Conservation (phyloP, 139 green algal species). For the Micractinium conductrix region DNA sequence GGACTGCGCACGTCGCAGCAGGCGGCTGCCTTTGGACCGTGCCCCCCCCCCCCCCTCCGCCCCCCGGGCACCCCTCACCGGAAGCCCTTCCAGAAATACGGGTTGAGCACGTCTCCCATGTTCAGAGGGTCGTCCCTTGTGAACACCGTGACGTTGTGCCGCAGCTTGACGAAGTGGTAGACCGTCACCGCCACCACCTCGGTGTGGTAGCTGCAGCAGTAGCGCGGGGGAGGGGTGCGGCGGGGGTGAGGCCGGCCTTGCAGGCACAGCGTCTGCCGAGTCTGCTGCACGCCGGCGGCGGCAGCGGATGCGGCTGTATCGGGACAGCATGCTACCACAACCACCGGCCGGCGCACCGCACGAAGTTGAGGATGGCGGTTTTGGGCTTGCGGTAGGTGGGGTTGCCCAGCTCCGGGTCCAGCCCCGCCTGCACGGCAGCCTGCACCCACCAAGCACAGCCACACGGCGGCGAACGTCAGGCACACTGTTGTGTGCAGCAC, state of each 20-base stretch:
- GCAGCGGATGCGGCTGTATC: too few relatives aligned
- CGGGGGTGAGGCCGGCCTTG: too few relatives aligned
- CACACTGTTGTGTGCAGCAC: background rate
- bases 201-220: slow-evolving; percentile 16
- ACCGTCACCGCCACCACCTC: slow-evolving; percentile 32
- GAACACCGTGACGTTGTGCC: slow-evolving; percentile 47
- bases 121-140: slow-evolving; percentile 19
- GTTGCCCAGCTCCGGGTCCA: slow-evolving; percentile 34
- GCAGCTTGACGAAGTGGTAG: slow-evolving; percentile 48
- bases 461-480: too few relatives aligned
- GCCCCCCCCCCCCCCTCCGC: too few relatives aligned
- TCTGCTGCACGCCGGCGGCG: too few relatives aligned
- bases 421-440: background rate
- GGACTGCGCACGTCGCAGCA: background rate
- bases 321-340: too few relatives aligned
- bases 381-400: slow-evolving; percentile 27
- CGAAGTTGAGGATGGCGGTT: slow-evolving; percentile 48
- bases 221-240: too few relatives aligned
- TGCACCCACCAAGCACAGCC: too few relatives aligned
- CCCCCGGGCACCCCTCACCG: background rate
- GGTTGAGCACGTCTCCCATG: slow-evolving; percentile 35
- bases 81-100: slow-evolving; percentile 35
- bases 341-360: slow-evolving; percentile 15
- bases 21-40: too few relatives aligned
- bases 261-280: too few relatives aligned